Base-by-base conservation (phyloP, 345 rosid genomes). In the Hibiscus tridactylites region DNA sequence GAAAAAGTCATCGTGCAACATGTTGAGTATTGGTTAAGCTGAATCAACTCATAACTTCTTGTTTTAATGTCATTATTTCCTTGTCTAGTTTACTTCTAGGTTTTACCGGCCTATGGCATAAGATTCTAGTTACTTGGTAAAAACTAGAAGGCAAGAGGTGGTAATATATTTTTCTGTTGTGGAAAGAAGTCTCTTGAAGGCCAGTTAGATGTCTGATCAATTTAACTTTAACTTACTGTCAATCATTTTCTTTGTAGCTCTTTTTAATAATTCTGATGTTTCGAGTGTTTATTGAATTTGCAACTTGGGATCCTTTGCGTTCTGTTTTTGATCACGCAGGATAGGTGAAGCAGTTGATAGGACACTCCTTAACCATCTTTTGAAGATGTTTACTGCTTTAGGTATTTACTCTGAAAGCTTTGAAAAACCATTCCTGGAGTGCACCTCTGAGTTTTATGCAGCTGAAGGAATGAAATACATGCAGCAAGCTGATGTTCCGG, bases 381-480 rank as follows among this genome's bases (percentile, higher is more conserved):
- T 95, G 80, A 95, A 95, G 97, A 95, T 95, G 99, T 90, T 95
- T 80, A 92, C 96, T 31, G 88, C 99, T 68, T 84, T 95, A 75
- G 99, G 97, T 73, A 95, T 92, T 79, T 95, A 95, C 88, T 73
- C 87, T 33, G 96, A 94, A 76, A 90, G 89, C 85, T 94, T 94
- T 87, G 97, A 94, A 83, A 94, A 85, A 75, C 88, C 88, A 65
- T 95, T 95, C 83, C 93, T 95, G 68, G 97, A 89, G 74, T 76
- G 91, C 76, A 95, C 97, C 42, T 92, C 97, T n/a, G 99, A 89
- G 79, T 95, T 92, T 88, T 95, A 92, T 90, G 97, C 92, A 9
- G 83, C 99, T 35, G 99, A 95, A 82, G 99, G 99, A 75, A 89
- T 89, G 98, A 88, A 86, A 78, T 90, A 84, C 84, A 90, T 92